These are phyloP conservation scores for Hanseniaspora thailandica DNA, from an alignment of 805 yeast genomes.

Conservation along the genomic window DNA sequence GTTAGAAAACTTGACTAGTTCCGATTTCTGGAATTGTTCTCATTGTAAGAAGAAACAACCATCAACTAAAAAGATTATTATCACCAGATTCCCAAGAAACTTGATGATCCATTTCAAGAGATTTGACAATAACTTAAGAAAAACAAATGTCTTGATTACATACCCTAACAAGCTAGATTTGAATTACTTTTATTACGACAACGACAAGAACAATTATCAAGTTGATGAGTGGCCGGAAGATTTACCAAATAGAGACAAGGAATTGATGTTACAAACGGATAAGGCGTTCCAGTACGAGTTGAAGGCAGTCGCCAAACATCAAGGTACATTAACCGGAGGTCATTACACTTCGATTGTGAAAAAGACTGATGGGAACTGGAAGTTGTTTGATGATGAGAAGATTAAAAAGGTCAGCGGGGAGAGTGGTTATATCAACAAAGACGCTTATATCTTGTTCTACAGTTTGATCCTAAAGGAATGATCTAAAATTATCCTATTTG, in stretches of 20 bases:
- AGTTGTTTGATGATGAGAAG: constrained; percentile 68
- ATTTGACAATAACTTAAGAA: constrained; percentile 37
- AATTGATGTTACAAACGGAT: constrained; percentile 20
- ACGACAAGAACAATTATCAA: constrained; percentile 5
- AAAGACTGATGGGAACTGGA: constrained; percentile 41
- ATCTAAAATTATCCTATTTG: not conserved
- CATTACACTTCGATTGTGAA: constrained; percentile 73
- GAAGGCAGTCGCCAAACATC: constrained; percentile 75
- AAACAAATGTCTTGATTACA: constrained; percentile 55
- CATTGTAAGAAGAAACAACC: constrained; percentile 50
- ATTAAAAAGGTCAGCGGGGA: constrained; percentile 43
- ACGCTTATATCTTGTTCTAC: constrained; percentile 78
- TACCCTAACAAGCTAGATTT: constrained; percentile 61
- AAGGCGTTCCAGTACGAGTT: constrained; percentile 68
- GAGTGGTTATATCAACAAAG: constrained; percentile 49
- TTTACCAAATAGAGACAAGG: constrained; percentile 57
- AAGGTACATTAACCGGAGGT: constrained; percentile 71
- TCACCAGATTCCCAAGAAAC: constrained; percentile 67
- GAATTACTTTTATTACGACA: constrained; percentile 59
- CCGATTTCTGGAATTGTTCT: constrained; percentile 79
- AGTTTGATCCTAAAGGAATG: constrained; percentile 30
- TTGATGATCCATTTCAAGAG: constrained; percentile 78
- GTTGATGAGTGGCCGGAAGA: constrained; percentile 28
- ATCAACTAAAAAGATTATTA: constrained; percentile 56
- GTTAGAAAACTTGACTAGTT: constrained; percentile 60